Percentiles rank a stretch among this genome's conserved stretches.
Conservation (phyloP, 78 protist species). For the Dictyostelium intermedium region DNA sequence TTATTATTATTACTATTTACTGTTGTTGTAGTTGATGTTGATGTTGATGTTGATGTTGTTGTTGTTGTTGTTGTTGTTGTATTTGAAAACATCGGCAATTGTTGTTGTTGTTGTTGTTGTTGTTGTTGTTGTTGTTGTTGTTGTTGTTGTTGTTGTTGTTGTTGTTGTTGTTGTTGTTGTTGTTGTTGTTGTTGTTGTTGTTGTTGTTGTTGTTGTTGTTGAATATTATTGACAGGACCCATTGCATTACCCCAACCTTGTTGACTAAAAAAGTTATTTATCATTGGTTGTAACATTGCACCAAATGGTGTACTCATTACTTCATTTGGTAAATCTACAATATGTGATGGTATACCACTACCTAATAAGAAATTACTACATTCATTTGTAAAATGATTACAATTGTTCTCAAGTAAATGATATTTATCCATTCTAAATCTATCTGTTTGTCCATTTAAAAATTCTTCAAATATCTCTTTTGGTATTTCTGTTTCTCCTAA, state of each 20-base stretch:
- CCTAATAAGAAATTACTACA: slow-evolving; percentile 23
- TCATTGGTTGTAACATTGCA: slow-evolving; percentile 43
- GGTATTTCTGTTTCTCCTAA: slow-evolving; percentile 37
- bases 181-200: not conserved
- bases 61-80: not conserved
- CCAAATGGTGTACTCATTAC: slow-evolving; percentile 61
- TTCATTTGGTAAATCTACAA: slow-evolving; percentile 32
- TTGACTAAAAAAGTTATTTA: slow-evolving; percentile 34
- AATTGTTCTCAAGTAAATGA: slow-evolving; percentile 67
- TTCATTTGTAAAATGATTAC: slow-evolving; percentile 67
- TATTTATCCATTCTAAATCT: slow-evolving; percentile 53
- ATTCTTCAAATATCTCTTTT: slow-evolving; percentile 52
- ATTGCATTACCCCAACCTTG: slow-evolving; percentile 17
- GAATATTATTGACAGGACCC: slow-evolving; percentile 21
- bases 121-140: not conserved
- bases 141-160: not conserved
- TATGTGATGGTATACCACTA: slow-evolving; percentile 16
- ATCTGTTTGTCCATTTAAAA: slow-evolving; percentile 1
- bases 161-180: not conserved
- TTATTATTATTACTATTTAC: not conserved
- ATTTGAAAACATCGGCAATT: not conserved
- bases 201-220: not conserved
- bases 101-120: not conserved
- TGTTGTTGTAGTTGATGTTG: not conserved
- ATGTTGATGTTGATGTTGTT: not conserved